A percentile compares a stretch with the other conserved stretches of the same genome.
phyloP scores from a whole-genome alignment of 2,329 filamentous ascomycete species.

The Dactylellina parvicollis region DNA sequence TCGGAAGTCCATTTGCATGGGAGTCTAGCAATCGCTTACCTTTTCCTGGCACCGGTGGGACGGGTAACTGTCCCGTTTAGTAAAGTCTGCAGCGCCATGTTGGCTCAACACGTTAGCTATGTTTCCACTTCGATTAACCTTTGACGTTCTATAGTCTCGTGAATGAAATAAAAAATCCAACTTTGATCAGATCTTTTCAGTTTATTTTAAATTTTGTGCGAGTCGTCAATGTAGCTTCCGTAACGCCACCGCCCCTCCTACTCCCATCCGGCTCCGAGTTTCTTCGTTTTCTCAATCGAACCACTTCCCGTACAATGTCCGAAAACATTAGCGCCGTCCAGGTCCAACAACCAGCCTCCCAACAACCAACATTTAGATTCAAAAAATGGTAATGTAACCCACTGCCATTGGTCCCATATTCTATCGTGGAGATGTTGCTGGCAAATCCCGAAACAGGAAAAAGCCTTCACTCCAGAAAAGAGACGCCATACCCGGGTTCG shows the following conservation, averaged over 20 bases:
- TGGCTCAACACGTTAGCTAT: neutral
- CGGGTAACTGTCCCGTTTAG: neutral
- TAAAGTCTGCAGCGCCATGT: neutral
- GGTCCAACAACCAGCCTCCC: slow-evolving; percentile 20
- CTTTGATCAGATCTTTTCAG: slow-evolving; percentile 52
- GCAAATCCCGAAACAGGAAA: neutral
- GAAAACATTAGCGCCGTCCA: slow-evolving; percentile 10
- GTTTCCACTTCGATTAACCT: neutral
- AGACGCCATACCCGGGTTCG: slow-evolving; percentile 48
- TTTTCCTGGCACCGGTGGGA: neutral
- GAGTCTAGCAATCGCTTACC: neutral
- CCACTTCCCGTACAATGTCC: slow-evolving; percentile 28
- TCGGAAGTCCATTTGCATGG: too few relatives aligned
- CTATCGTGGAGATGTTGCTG: slow-evolving; percentile 9
- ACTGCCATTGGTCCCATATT: slow-evolving; percentile 51
- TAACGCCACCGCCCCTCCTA: neutral
- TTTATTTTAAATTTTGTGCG: slow-evolving; percentile 31
- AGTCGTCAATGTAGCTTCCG: slow-evolving; percentile 50
- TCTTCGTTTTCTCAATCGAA: slow-evolving; percentile 3
- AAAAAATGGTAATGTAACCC: slow-evolving; percentile 36
- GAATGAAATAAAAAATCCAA: slow-evolving; percentile 1
- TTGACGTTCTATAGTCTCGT: neutral
- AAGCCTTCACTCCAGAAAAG: slow-evolving; percentile 16
- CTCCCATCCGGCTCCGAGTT: neutral
- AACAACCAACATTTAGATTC: slow-evolving; percentile 26